These are phyloP conservation scores for Nicotiana benthamiana DNA, from an alignment of 257 asterid genomes.

Conservation along the genomic window DNA sequence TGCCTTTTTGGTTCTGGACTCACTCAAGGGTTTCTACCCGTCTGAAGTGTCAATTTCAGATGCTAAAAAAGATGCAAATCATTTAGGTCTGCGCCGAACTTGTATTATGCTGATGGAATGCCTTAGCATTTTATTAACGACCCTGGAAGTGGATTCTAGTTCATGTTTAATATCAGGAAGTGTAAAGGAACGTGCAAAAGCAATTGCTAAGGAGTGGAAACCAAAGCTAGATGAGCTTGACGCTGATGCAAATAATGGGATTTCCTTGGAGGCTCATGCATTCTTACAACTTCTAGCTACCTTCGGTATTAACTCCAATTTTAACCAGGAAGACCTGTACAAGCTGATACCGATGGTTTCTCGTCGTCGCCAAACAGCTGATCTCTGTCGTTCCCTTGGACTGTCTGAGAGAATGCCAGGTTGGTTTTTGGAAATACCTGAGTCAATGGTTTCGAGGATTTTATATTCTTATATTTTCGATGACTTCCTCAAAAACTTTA, in stretches of 20 bases:
- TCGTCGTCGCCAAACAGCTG: slow-evolving; percentile 97
- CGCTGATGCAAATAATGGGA: slow-evolving; percentile 88
- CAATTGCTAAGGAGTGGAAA: slow-evolving; percentile 91
- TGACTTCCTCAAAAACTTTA: not conserved
- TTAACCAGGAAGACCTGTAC: slow-evolving; percentile 65
- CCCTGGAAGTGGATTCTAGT: slow-evolving; percentile 36
- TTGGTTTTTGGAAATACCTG: slow-evolving; percentile 16
- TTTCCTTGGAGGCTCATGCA: slow-evolving; percentile 97
- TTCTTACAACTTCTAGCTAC: slow-evolving; percentile 92
- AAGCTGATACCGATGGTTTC: slow-evolving; percentile 96
- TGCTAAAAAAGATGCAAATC: slow-evolving; percentile 74
- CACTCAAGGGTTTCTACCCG: slow-evolving; percentile 83
- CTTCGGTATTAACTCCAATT: slow-evolving; percentile 76
- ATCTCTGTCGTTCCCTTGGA: slow-evolving; percentile 88
- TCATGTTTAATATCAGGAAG: slow-evolving; percentile 41
- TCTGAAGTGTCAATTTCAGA: slow-evolving; percentile 44
- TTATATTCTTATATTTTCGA: not conserved
- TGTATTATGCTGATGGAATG: slow-evolving; percentile 98
- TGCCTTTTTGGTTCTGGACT: slow-evolving; percentile 67
- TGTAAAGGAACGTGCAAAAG: slow-evolving; percentile 69
- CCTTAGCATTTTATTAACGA: slow-evolving; percentile 49
- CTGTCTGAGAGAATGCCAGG: slow-evolving; percentile 94
- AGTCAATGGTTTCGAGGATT: not conserved
- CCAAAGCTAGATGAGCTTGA: slow-evolving; percentile 84
- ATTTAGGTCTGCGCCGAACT: slow-evolving; percentile 86